Evolutionary conservation across 2,329 filamentous ascomycete species (phyloP), one percentile per base, ranked within the genome.

Genomic region (Tolypocladium ophioglossoides): DNA sequence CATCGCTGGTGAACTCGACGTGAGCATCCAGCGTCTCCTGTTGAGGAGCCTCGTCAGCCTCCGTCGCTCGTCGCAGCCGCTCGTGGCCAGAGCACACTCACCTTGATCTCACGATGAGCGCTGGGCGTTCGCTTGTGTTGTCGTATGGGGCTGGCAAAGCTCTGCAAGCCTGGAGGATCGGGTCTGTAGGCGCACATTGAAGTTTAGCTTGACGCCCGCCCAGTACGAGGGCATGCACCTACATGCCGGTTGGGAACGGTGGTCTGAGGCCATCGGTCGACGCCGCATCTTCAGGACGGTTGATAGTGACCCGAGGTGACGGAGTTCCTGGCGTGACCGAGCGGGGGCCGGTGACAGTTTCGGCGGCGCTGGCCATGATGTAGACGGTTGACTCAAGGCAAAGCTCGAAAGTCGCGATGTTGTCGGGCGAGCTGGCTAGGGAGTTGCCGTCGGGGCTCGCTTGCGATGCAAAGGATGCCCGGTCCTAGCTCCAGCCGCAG

Each of bases 11-110:
- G 70, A 95, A 95, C 66, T 94, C 85, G 34, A 90, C 91, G 56
- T 84, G 84, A 53, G 92, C 92, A 76, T 96, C 86, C 64, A 96
- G 82, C 3, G 92, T 96, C 83, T 96, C 91, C 87, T 92, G 62
- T 54, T 30, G 27, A 50, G 27, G 27, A 22, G 11, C 2, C 12
- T 12, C 8, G 20, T 39, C 8, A 30, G 44, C 24, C 41, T 46
- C 11, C 41, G 24, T 18, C 41, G 14, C 41, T 30, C 41, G 6
- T 46, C 18, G 5, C 3, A 4, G 16, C n/a, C n/a, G n/a, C n/a
- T 2, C 41, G 1, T 4, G 40, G 30, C 11, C 10, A 30, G 40
- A 40, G 16, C n/a, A 18, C 24, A 32, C 58, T 30, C 58, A 82
- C 79, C 74, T 82, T 83, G 67, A 84, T 72, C 62, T 80, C 74